Evolutionary conservation across 495 filamentous ascomycete species (phyloP).

Genomic region (Podospora pseudopauciseta): DNA sequence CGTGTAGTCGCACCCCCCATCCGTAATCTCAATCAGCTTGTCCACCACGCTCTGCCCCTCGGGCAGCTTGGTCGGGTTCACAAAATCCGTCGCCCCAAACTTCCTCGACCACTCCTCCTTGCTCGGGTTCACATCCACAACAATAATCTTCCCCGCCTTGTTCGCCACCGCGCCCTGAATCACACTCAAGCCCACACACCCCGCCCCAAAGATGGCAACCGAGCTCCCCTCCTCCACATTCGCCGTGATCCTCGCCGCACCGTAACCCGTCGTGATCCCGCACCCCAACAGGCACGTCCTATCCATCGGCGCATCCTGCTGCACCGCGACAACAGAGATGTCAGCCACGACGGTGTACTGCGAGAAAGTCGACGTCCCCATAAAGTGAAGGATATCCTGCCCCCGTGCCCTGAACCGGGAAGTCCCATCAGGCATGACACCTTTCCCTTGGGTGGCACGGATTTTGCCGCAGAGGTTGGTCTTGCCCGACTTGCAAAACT

Average conservation of each 20-base stretch:
- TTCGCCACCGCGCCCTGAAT: constrained; percentile 92
- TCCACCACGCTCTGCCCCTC: constrained; percentile 78
- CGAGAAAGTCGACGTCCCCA: constrained; percentile 97
- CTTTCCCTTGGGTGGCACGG: constrained; percentile 89
- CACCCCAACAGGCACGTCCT: constrained; percentile 93
- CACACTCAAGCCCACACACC: constrained; percentile 91
- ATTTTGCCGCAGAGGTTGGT: constrained; percentile 99
- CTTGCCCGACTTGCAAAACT: constrained; percentile 99
- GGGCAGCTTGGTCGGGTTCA: constrained; percentile 80
- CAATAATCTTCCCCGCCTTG: constrained; percentile 85
- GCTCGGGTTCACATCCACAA: constrained; percentile 85
- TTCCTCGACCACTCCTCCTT: constrained; percentile 92
- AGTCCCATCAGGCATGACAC: constrained; percentile 97
- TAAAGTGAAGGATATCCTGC: constrained; percentile 94
- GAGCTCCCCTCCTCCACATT: constrained; percentile 83
- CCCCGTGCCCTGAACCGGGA: constrained; percentile 92
- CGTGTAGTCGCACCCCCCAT: constrained; percentile 97
- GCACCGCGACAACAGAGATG: constrained; percentile 95
- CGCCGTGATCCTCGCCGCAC: constrained; percentile 88
- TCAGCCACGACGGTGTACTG: constrained; percentile 99
- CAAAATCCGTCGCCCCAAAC: constrained; percentile 95
- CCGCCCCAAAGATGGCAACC: constrained; percentile 92
- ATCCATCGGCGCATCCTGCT: constrained; percentile 88
- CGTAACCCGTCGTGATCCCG: constrained; percentile 98
- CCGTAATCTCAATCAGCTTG: constrained; percentile 95